Conservation (phyloP, 495 filamentous ascomycete genomes). For the Neurospora pannonica region DNA sequence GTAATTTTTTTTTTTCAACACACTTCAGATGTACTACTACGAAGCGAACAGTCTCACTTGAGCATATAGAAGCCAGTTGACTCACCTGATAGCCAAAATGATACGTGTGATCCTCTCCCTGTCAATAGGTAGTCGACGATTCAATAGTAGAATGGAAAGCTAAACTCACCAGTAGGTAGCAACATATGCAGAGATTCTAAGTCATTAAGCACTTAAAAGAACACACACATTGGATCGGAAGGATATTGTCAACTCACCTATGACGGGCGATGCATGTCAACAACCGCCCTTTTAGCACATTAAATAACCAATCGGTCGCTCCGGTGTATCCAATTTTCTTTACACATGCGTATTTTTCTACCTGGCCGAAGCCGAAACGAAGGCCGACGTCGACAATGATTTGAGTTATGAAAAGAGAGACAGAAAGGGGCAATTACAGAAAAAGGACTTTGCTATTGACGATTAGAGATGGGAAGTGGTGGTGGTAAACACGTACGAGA, state of each 20-base stretch:
- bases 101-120: neutral
- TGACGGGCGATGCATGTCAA: neutral
- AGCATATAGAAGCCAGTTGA: neutral
- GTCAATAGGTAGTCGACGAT: neutral
- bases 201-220: neutral
- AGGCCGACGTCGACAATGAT: neutral
- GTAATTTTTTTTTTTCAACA: neutral
- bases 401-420: neutral
- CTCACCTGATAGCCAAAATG: neutral
- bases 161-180: neutral
- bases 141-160: neutral
- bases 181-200: neutral
- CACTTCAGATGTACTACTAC: neutral
- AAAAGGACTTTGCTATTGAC: conserved; percentile 1
- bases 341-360: neutral
- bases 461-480: neutral
- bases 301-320: neutral
- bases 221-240: neutral
- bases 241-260: neutral
- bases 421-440: neutral
- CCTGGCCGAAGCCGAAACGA: neutral
- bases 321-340: neutral
- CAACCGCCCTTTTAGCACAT: neutral
- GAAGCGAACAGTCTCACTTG: neutral
- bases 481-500: neutral